phyloP scores from a whole-genome alignment of 495 filamentous ascomycete genomes.

The Lepraria neglecta region DNA sequence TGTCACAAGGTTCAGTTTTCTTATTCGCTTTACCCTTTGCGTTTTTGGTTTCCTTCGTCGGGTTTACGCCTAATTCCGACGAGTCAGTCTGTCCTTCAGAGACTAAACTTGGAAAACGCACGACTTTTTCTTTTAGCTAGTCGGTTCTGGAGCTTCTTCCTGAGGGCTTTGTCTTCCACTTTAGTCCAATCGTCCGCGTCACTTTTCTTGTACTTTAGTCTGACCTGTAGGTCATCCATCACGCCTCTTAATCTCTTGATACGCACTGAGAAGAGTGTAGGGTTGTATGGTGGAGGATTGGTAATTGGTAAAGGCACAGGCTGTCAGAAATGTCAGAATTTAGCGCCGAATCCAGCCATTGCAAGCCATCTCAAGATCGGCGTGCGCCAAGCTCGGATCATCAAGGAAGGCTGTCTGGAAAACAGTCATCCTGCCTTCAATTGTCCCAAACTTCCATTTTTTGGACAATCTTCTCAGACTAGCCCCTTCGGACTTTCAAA shows the following conservation, averaged over 20 bases:
- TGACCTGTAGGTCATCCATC: conserved; percentile 18
- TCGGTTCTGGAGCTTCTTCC: conserved; percentile 23
- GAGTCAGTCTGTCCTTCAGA: not conserved
- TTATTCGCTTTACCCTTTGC: not conserved
- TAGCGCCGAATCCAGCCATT: conserved; percentile 3
- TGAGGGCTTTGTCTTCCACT: conserved; percentile 22
- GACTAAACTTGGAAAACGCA: not conserved
- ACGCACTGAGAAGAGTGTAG: too few species aligned
- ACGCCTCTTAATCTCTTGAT: too few species aligned
- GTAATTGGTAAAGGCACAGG: not conserved
- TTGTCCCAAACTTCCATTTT: not conserved
- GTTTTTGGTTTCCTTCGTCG: not conserved
- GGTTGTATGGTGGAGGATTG: not conserved
- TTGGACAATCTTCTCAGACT: not conserved
- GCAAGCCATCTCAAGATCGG: not conserved
- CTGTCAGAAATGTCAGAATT: conserved; percentile 17
- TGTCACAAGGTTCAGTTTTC: not conserved
- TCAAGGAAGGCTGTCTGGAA: too few species aligned
- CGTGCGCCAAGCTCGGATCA: not conserved
- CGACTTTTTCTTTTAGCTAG: conserved; percentile 24
- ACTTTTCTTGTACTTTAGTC: conserved; percentile 11
- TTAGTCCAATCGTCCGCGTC: conserved; percentile 25
- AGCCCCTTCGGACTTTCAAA: not conserved
- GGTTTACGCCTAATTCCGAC: not conserved
- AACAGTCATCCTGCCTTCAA: not conserved